Evolutionary conservation across 1,284 basidiomycete species (phyloP).

Genomic region (Inonotus hispidus): DNA sequence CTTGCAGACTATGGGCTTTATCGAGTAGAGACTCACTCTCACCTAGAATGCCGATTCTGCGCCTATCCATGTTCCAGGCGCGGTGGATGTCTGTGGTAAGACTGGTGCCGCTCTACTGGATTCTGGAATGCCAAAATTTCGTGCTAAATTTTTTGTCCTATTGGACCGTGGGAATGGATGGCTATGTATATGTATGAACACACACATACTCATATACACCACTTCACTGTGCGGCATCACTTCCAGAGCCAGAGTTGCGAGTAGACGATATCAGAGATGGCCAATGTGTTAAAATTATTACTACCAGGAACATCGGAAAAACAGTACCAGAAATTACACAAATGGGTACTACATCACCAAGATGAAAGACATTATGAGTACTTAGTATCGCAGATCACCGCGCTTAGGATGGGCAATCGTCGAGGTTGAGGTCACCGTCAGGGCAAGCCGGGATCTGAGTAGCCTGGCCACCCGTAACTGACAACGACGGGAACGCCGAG

Average conservation of each 20-base stretch:
- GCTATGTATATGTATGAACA: too few species aligned
- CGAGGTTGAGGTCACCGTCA: constrained; percentile 14
- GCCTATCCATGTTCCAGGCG: constrained; percentile 42
- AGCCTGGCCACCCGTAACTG: constrained; percentile 6
- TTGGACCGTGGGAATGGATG: too few species aligned
- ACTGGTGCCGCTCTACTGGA: neutral
- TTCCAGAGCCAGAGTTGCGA: too few species aligned
- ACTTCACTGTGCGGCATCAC: too few species aligned
- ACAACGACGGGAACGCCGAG: constrained; percentile 13
- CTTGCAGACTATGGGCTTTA: neutral
- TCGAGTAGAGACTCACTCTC: constrained; percentile 39
- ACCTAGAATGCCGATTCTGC: constrained; percentile 62
- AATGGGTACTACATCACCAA: neutral
- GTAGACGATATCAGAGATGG: too few species aligned
- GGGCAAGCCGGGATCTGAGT: constrained; percentile 17
- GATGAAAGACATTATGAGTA: neutral
- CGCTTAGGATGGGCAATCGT: constrained; percentile 16
- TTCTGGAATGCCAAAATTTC: neutral
- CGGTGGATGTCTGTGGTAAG: neutral
- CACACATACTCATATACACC: too few species aligned
- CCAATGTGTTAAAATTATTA: neutral
- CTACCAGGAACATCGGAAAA: too few species aligned
- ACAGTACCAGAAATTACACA: neutral
- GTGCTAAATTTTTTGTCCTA: too few species aligned
- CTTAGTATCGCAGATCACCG: too few species aligned